phyloP scores from a whole-genome alignment of 208 protist species.

The Novymonas esmeraldas region DNA sequence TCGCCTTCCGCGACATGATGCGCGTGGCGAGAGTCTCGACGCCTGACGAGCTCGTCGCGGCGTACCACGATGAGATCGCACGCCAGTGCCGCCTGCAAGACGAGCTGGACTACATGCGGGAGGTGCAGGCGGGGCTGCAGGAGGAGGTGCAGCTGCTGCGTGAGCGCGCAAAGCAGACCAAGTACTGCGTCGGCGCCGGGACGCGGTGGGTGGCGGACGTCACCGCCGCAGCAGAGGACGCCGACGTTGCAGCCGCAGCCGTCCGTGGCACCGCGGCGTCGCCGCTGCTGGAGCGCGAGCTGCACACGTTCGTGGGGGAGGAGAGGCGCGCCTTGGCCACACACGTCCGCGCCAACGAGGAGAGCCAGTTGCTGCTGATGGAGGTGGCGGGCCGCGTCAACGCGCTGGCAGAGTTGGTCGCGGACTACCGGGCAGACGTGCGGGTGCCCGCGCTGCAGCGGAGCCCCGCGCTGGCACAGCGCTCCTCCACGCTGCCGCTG shows the following conservation, averaged over 20 bases:
- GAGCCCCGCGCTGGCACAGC: slow-evolving; percentile 23
- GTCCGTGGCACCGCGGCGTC: slow-evolving; percentile 23
- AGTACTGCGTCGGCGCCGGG: slow-evolving; percentile 23
- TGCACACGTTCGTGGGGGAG: slow-evolving; percentile 41
- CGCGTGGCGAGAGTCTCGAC: slow-evolving; percentile 72
- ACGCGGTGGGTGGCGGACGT: neutral
- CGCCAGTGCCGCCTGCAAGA: slow-evolving; percentile 70
- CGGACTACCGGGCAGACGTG: slow-evolving; percentile 49
- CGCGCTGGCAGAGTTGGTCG: slow-evolving; percentile 27
- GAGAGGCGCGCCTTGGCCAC: slow-evolving; percentile 27
- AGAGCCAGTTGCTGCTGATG: slow-evolving; percentile 26
- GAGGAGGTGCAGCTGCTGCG: slow-evolving; percentile 35
- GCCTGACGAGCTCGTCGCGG: slow-evolving; percentile 40
- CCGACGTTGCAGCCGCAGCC: slow-evolving; percentile 7
- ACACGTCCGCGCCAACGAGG: slow-evolving; percentile 22
- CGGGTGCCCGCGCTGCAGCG: slow-evolving; percentile 22
- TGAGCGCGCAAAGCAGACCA: slow-evolving; percentile 24
- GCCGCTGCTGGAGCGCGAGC: slow-evolving; percentile 41
- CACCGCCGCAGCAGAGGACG: neutral
- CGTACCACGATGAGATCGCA: slow-evolving; percentile 60
- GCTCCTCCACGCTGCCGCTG: slow-evolving; percentile 34
- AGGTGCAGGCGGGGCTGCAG: slow-evolving; percentile 24
- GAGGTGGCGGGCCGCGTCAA: slow-evolving; percentile 48
- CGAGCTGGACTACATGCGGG: slow-evolving; percentile 30
- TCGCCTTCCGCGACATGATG: slow-evolving; percentile 91